Percentiles rank a stretch among this genome's conserved stretches.
Evolutionary conservation across 2,329 filamentous ascomycete species (phyloP).

Genomic region (Myotisia sp.): DNA sequence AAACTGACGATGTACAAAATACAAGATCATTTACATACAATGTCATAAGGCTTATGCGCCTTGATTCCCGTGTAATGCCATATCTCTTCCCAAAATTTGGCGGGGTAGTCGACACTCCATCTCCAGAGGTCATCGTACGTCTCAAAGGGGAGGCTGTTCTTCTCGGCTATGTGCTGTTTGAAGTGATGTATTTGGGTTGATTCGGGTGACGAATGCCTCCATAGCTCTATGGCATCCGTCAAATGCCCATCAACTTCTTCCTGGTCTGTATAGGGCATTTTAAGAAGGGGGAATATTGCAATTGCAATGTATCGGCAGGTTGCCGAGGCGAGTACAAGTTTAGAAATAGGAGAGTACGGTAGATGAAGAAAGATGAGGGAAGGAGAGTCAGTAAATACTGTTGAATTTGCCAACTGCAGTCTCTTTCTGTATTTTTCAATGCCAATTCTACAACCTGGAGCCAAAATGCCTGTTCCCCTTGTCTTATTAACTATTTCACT

Average conservation of each 20-base stretch:
- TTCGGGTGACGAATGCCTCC: constrained; percentile 54
- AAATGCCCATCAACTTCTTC: constrained; percentile 6
- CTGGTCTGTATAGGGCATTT: constrained; percentile 11
- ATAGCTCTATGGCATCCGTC: constrained; percentile 39
- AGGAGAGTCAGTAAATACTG: not conserved
- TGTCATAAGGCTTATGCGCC: constrained; percentile 45
- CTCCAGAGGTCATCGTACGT: constrained; percentile 63
- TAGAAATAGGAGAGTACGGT: not conserved
- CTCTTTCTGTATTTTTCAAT: too few species aligned
- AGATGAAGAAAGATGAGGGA: not conserved
- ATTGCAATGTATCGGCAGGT: not conserved
- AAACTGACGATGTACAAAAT: not conserved
- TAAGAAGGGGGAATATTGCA: not conserved
- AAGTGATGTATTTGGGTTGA: constrained; percentile 61
- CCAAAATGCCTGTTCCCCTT: too few species aligned
- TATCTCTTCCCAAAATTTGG: constrained; percentile 68
- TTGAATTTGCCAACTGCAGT: too few species aligned
- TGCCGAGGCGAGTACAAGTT: too few species aligned
- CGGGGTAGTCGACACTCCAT: constrained; percentile 69
- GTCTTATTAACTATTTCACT: too few species aligned
- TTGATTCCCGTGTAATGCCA: constrained; percentile 72
- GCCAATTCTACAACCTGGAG: too few species aligned
- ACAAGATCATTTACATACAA: constrained; percentile 21
- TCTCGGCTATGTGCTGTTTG: constrained; percentile 52
- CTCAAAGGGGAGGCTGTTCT: constrained; percentile 47